phyloP scores from a whole-genome alignment of 495 filamentous ascomycete species.

The Talaromyces liani region DNA sequence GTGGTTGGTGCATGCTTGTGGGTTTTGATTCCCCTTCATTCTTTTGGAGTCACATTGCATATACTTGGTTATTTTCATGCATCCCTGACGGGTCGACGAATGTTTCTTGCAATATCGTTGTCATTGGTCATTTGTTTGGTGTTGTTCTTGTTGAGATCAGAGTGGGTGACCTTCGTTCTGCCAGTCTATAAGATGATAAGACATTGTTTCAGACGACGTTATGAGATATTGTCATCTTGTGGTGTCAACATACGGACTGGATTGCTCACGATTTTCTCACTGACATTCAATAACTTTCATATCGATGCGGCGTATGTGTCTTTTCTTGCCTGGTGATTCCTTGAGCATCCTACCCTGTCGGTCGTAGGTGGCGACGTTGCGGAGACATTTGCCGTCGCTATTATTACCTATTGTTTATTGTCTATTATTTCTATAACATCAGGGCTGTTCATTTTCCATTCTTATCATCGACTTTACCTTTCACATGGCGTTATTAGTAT shows the following conservation, averaged over 20 bases:
- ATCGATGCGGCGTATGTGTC: background rate
- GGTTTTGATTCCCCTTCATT: constrained; percentile 13
- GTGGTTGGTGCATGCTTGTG: constrained; percentile 32
- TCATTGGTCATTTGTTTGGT: background rate
- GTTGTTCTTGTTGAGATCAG: background rate
- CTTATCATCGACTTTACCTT: background rate
- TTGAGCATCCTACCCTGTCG: background rate
- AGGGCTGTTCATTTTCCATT: background rate
- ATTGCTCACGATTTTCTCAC: background rate
- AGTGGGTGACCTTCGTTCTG: background rate
- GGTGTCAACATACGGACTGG: background rate
- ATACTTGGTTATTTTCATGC: constrained; percentile 8
- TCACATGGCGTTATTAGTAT: constrained; percentile 4
- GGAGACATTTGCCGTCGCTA: background rate
- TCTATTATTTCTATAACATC: background rate
- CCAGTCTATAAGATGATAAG: background rate
- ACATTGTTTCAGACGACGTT: background rate
- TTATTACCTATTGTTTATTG: background rate
- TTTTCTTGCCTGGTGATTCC: background rate
- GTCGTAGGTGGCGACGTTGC: background rate
- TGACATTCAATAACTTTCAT: background rate
- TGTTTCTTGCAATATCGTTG: background rate
- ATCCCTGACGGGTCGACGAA: constrained; percentile 6
- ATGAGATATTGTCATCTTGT: background rate
- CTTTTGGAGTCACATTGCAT: constrained; percentile 8